Percentiles rank a stretch among this genome's conserved stretches.
These are phyloP conservation scores for Fonsecaea nubica DNA, from an alignment of 2,329 filamentous ascomycete species.

Conservation along the genomic window DNA sequence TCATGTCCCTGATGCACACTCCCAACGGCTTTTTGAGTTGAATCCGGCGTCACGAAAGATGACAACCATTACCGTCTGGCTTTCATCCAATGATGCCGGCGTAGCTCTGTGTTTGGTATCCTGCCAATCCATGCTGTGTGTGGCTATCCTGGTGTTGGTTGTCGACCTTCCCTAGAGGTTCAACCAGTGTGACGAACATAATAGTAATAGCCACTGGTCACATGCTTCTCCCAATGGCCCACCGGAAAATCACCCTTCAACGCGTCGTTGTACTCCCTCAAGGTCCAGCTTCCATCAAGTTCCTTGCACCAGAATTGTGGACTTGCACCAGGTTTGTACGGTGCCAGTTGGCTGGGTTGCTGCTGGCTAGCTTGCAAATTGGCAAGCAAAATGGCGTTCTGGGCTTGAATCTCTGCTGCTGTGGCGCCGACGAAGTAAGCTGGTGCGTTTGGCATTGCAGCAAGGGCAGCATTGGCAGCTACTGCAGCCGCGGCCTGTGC, in stretches of 20 bases:
- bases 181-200: slow-evolving; percentile 36
- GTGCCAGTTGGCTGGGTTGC: slow-evolving; percentile 42
- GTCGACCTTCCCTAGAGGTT: not conserved
- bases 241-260: slow-evolving; percentile 37
- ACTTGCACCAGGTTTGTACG: slow-evolving; percentile 42
- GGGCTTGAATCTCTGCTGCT: slow-evolving; percentile 42
- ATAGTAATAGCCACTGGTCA: slow-evolving; percentile 39
- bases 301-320: slow-evolving; percentile 48
- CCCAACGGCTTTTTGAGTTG: not conserved
- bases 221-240: slow-evolving; percentile 40
- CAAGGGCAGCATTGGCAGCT: slow-evolving; percentile 36
- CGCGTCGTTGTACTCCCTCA: slow-evolving; percentile 42
- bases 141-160: not conserved
- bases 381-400: slow-evolving; percentile 42
- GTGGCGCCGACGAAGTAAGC: slow-evolving; percentile 39
- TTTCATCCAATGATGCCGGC: slow-evolving; percentile 7
- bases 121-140: not conserved
- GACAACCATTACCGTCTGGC: not conserved
- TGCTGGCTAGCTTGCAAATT: slow-evolving; percentile 33
- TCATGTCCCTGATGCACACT: slow-evolving; percentile 1
- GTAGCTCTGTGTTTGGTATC: not conserved
- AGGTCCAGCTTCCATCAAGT: slow-evolving; percentile 45
- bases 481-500: slow-evolving; percentile 38
- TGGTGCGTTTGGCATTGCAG: slow-evolving; percentile 37
- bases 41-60: not conserved